phyloP scores from a whole-genome alignment of 148 eudicot species.

The Selenicereus undatus region DNA sequence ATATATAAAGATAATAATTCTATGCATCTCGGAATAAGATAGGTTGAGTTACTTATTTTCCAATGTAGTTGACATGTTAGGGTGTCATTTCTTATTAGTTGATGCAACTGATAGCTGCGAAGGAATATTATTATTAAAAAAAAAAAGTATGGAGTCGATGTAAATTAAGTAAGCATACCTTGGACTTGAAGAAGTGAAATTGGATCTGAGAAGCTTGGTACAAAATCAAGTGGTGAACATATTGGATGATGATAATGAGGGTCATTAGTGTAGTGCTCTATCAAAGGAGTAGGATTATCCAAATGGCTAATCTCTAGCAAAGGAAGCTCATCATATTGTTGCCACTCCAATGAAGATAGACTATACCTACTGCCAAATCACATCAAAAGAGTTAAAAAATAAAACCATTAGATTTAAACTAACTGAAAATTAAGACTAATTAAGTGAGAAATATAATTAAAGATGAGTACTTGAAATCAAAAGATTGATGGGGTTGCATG shows the following conservation, averaged over 20 bases:
- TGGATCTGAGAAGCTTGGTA: constrained; percentile 13
- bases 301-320: constrained; percentile 11
- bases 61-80: no score
- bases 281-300: constrained; percentile 12
- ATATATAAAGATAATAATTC: no score
- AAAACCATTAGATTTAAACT: background rate
- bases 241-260: background rate
- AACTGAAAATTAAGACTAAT: background rate
- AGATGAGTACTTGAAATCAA: constrained; percentile 24
- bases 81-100: no score
- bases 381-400: background rate
- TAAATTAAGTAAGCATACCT: background rate
- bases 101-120: background rate
- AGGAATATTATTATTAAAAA: no score
- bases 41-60: no score
- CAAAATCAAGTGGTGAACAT: constrained; percentile 20
- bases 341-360: constrained; percentile 24
- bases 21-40: no score
- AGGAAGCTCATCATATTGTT: constrained; percentile 13
- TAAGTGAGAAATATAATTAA: no score
- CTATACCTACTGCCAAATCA: constrained; percentile 17
- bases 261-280: constrained; percentile 15
- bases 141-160: background rate
- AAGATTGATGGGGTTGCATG: constrained; percentile 18
- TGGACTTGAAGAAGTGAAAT: background rate